phyloP scores from a whole-genome alignment of 2,329 filamentous ascomycete species.

The Calycina marina region DNA sequence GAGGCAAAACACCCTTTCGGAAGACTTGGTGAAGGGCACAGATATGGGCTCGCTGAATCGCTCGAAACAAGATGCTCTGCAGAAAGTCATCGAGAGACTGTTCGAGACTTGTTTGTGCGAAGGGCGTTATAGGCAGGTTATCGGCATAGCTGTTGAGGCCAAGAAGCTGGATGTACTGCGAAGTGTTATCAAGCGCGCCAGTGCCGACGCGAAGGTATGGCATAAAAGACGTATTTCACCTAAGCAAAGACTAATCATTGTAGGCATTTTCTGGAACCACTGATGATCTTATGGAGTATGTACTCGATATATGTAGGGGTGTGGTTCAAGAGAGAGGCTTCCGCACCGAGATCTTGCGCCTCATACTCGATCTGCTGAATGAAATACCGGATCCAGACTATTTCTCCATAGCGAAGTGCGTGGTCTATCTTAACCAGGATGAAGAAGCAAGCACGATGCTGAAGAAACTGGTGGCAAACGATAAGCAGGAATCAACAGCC shows the following conservation, averaged over 20 bases:
- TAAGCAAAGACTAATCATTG: neutral
- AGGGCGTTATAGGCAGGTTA: conserved; percentile 84
- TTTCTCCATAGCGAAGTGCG: conserved; percentile 95
- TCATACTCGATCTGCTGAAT: conserved; percentile 91
- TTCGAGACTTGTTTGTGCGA: conserved; percentile 82
- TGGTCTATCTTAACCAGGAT: conserved; percentile 88
- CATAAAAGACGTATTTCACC: neutral
- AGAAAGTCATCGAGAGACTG: conserved; percentile 71
- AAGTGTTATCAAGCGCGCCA: conserved; percentile 77
- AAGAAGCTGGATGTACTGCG: conserved; percentile 80
- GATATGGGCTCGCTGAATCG: no score
- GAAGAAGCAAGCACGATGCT: conserved; percentile 82
- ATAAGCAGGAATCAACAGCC: conserved; percentile 63
- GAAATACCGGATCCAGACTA: conserved; percentile 89
- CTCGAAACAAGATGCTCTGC: conserved; percentile 64
- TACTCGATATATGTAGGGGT: conserved; percentile 91
- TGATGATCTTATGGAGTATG: conserved; percentile 94
- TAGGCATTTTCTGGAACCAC: conserved; percentile 36
- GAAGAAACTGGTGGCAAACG: conserved; percentile 62
- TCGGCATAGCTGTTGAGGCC: conserved; percentile 91
- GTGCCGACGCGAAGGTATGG: conserved; percentile 59
- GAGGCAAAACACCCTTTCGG: conserved; percentile 47
- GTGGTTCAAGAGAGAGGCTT: conserved; percentile 87
- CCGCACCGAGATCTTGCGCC: conserved; percentile 67
- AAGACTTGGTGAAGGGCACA: no score